A percentile compares a stretch with the other conserved stretches of the same genome.
Conservation (phyloP, 2,329 filamentous ascomycete genomes). For the Bretziella fagacearum region DNA sequence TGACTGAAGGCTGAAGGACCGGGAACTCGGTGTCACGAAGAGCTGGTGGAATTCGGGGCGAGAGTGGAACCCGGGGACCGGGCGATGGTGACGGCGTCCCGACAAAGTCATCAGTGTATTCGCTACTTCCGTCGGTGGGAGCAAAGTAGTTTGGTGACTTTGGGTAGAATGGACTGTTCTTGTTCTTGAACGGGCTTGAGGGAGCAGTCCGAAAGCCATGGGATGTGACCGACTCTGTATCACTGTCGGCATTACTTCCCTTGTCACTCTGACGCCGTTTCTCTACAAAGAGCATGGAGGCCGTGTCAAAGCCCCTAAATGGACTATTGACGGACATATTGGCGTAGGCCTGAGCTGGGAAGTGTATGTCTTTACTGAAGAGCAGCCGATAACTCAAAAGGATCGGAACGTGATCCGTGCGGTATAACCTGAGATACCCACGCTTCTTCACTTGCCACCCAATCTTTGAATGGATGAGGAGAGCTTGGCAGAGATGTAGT, state of each 20-base stretch:
- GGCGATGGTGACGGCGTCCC: conserved; percentile 1
- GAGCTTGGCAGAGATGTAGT: background rate
- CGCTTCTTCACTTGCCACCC: too few relatives aligned
- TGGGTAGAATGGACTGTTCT: background rate
- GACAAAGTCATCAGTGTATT: conserved; percentile 1
- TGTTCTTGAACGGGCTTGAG: conserved; percentile 9
- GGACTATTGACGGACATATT: background rate
- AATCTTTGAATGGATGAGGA: background rate
- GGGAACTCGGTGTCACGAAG: conserved; percentile 3
- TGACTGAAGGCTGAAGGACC: conserved; percentile 9
- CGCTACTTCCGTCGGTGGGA: background rate
- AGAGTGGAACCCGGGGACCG: conserved; percentile 2
- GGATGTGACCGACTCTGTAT: conserved; percentile 7
- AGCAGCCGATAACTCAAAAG: too few relatives aligned
- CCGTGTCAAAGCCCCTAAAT: background rate
- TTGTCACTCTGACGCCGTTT: conserved; percentile 8
- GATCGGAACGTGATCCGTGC: too few relatives aligned
- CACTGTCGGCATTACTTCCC: background rate
- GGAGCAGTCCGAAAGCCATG: conserved; percentile 9
- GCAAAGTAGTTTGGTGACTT: conserved; percentile 2
- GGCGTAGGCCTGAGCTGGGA: too few relatives aligned
- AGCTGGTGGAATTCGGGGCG: conserved; percentile 1
- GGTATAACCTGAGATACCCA: too few relatives aligned
- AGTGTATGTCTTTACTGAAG: too few relatives aligned
- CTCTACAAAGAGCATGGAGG: conserved; percentile 8